These are phyloP conservation scores for Venturia carpophila DNA, from an alignment of 2,329 filamentous ascomycete genomes.

Conservation along the genomic window DNA sequence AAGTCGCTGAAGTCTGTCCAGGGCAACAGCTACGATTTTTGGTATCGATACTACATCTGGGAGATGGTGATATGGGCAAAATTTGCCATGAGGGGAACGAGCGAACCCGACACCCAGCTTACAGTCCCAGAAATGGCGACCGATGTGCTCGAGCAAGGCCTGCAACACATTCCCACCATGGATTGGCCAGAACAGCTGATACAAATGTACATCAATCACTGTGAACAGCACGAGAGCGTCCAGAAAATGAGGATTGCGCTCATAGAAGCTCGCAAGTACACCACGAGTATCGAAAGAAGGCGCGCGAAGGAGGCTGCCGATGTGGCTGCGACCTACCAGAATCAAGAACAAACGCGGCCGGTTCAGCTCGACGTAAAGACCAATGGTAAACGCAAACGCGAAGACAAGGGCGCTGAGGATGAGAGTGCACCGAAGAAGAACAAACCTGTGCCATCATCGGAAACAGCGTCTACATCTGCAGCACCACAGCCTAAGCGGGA, in stretches of 20 bases:
- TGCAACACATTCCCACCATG: slow-evolving; percentile 50
- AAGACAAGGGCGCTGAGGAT: slow-evolving; percentile 44
- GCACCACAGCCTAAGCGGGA: slow-evolving; percentile 58
- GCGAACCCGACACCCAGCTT: slow-evolving; percentile 40
- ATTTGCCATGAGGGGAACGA: slow-evolving; percentile 44
- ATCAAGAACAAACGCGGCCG: slow-evolving; percentile 25
- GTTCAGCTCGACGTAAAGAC: slow-evolving; percentile 24
- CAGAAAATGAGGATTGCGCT: slow-evolving; percentile 65
- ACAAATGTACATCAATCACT: slow-evolving; percentile 68
- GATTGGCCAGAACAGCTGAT: slow-evolving; percentile 73
- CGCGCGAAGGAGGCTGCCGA: slow-evolving; percentile 62
- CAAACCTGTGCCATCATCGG: slow-evolving; percentile 22
- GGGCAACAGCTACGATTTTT: slow-evolving; percentile 81
- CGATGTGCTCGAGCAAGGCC: slow-evolving; percentile 64
- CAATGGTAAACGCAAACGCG: slow-evolving; percentile 66
- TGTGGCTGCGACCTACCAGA: slow-evolving; percentile 36
- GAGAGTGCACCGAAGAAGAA: slow-evolving; percentile 59
- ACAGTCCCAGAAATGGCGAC: slow-evolving; percentile 63
- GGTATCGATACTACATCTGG: slow-evolving; percentile 87
- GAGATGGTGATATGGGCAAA: slow-evolving; percentile 68
- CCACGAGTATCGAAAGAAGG: slow-evolving; percentile 54
- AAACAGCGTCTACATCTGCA: slow-evolving; percentile 19
- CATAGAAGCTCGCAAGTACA: slow-evolving; percentile 63
- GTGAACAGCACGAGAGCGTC: slow-evolving; percentile 81
- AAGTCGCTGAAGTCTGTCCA: slow-evolving; percentile 61